phyloP scores from a whole-genome alignment of 1,284 basidiomycete genomes.

The Porogramme epimiltina region DNA sequence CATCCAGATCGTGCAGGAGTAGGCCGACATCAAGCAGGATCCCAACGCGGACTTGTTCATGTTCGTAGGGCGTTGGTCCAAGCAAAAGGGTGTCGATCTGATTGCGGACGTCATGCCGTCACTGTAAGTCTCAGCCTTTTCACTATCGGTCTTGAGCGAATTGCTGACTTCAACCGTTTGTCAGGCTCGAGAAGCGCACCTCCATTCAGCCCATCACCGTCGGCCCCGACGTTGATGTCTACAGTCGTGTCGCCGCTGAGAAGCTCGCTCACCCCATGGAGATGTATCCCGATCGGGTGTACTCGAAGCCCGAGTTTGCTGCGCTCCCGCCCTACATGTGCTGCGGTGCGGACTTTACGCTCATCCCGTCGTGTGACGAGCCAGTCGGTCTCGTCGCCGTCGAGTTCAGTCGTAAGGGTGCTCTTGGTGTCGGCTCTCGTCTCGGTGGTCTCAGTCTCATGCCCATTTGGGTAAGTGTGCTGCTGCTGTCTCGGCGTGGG shows the following conservation, averaged over 20 bases:
- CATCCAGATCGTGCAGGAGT: slow-evolving; percentile 86
- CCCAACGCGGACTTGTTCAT: slow-evolving; percentile 89
- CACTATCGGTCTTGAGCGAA: background rate
- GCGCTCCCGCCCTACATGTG: slow-evolving; percentile 91
- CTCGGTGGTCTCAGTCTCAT: slow-evolving; percentile 92
- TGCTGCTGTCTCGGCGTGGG: background rate
- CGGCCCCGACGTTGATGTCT: slow-evolving; percentile 92
- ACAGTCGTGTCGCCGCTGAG: slow-evolving; percentile 91
- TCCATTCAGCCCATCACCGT: slow-evolving; percentile 87
- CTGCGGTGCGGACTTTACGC: slow-evolving; percentile 90
- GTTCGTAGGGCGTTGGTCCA: slow-evolving; percentile 95
- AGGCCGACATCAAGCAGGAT: slow-evolving; percentile 90
- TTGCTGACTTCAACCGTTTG: slow-evolving; percentile 15
- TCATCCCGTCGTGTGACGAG: slow-evolving; percentile 93
- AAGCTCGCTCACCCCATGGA: slow-evolving; percentile 92
- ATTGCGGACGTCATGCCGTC: slow-evolving; percentile 93
- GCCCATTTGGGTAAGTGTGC: slow-evolving; percentile 86
- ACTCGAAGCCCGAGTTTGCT: slow-evolving; percentile 92
- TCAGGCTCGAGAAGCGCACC: slow-evolving; percentile 80
- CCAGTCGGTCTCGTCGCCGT: slow-evolving; percentile 94
- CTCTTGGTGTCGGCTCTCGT: slow-evolving; percentile 89
- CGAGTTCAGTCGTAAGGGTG: slow-evolving; percentile 94
- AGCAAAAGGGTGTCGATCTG: slow-evolving; percentile 94
- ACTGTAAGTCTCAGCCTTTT: slow-evolving; percentile 51
- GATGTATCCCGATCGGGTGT: slow-evolving; percentile 90